Conservation (phyloP, 768 basidiomycete species). For the Floccularia luteovirens region DNA sequence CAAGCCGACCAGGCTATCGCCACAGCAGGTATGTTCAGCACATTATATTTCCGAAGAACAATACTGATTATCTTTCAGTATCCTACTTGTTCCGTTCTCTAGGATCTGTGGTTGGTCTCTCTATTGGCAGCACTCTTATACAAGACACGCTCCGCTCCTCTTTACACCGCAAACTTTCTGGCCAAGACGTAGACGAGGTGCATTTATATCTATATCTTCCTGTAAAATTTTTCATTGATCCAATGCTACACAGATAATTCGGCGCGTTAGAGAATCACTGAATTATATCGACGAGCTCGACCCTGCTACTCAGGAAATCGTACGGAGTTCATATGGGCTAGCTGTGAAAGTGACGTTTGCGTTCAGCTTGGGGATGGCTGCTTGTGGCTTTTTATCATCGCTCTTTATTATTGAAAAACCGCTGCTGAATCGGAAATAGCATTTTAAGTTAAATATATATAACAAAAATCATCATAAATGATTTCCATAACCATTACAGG, state of each 20-base stretch:
- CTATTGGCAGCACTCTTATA: constrained; percentile 47
- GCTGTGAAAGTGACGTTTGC: constrained; percentile 41
- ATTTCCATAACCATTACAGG: too few relatives aligned
- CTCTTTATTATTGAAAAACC: constrained; percentile 48
- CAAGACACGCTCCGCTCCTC: constrained; percentile 40
- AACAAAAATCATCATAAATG: too few relatives aligned
- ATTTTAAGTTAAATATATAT: too few relatives aligned
- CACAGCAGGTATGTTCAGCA: constrained; percentile 39
- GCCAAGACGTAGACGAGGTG: constrained; percentile 48
- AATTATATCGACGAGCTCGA: constrained; percentile 37
- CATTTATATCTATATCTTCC: constrained; percentile 6
- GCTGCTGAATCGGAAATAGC: constrained; percentile 11
- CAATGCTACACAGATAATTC: constrained; percentile 28
- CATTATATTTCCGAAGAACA: not conserved
- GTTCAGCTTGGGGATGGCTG: constrained; percentile 36
- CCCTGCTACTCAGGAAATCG: constrained; percentile 22
- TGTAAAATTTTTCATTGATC: not conserved
- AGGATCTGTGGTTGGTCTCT: constrained; percentile 50
- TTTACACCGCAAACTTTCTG: constrained; percentile 32
- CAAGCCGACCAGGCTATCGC: constrained; percentile 56
- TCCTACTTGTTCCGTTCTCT: constrained; percentile 63
- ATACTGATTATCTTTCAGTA: constrained; percentile 21
- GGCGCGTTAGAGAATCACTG: constrained; percentile 41
- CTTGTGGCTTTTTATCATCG: constrained; percentile 32
- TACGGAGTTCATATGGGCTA: constrained; percentile 32